Conservation (phyloP, 164 flowering plant species). For the Liriodendron chinense region DNA sequence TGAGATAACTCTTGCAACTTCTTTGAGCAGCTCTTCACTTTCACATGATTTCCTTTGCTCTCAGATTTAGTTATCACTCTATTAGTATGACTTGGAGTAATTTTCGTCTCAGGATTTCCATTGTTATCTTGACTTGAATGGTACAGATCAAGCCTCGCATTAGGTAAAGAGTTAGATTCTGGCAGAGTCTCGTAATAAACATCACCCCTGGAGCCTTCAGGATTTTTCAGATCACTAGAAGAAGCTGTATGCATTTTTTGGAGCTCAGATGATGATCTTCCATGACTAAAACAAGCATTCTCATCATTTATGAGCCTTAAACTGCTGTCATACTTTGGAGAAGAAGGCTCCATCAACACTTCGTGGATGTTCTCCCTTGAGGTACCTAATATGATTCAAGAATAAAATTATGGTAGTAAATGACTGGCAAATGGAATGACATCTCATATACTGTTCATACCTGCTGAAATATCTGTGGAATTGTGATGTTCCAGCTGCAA, state of each 20-base stretch:
- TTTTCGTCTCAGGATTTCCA: conserved; percentile 13
- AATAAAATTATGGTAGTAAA: conserved; percentile 10
- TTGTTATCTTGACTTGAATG: conserved; percentile 19
- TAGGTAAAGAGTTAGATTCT: conserved; percentile 17
- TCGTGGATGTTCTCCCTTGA: conserved; percentile 8
- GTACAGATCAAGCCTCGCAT: conserved; percentile 14
- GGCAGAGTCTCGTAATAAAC: conserved; percentile 12
- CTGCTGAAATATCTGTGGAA: conserved; percentile 21
- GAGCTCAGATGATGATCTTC: neutral
- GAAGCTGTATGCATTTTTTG: conserved; percentile 16
- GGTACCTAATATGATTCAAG: conserved; percentile 23
- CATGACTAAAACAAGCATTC: conserved; percentile 2
- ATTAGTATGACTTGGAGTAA: conserved; percentile 7
- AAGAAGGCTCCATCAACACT: conserved; percentile 15
- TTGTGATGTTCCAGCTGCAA: conserved; percentile 9
- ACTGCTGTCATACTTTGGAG: conserved; percentile 15
- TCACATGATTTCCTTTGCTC: conserved; percentile 17
- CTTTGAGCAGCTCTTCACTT: conserved; percentile 17
- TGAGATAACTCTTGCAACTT: conserved; percentile 66
- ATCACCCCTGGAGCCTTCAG: conserved; percentile 25
- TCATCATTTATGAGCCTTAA: conserved; percentile 4
- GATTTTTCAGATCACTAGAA: conserved; percentile 13
- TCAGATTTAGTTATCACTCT: conserved; percentile 1
- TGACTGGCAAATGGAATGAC: neutral
- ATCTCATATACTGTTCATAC: conserved; percentile 19